Evolutionary conservation across 2,329 filamentous ascomycete genomes (phyloP).

Genomic region (Aspergillus tanneri): DNA sequence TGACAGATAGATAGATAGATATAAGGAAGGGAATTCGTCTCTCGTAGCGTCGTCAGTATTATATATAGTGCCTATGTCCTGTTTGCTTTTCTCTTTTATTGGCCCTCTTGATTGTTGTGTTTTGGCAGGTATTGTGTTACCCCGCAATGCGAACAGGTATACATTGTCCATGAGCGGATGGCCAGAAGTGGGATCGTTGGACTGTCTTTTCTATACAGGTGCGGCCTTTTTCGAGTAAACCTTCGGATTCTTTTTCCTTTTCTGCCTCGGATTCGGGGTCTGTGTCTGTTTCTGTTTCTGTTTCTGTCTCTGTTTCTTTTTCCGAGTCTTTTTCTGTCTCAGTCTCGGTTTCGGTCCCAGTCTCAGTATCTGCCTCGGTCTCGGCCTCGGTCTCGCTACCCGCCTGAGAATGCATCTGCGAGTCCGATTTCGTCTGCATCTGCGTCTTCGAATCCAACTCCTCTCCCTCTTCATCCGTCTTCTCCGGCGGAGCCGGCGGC

Average conservation of each 20-base stretch:
- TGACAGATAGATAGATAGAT: too few relatives aligned
- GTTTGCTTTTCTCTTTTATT: background rate
- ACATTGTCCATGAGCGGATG: slow-evolving; percentile 19
- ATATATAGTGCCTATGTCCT: too few relatives aligned
- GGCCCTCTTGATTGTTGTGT: too few relatives aligned
- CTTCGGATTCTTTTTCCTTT: slow-evolving; percentile 11
- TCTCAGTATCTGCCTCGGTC: too few relatives aligned
- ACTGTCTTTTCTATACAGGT: slow-evolving; percentile 30
- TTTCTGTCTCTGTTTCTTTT: too few relatives aligned
- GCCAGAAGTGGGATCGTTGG: slow-evolving; percentile 28
- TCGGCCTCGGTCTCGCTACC: too few relatives aligned
- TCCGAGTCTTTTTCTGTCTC: slow-evolving; percentile 9
- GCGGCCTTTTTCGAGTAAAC: slow-evolving; percentile 29
- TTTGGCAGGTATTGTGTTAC: too few relatives aligned
- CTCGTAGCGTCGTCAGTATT: too few relatives aligned
- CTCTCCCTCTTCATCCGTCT: background rate
- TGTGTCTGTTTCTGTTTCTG: too few relatives aligned
- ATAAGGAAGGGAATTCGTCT: too few relatives aligned
- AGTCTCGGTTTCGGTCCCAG: background rate
- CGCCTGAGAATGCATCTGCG: too few relatives aligned
- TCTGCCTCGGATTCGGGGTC: background rate
- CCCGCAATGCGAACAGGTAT: slow-evolving; percentile 23
- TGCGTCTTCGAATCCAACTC: background rate
- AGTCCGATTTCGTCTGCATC: background rate
- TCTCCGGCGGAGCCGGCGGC: background rate